A percentile compares a stretch with the other conserved stretches of the same genome.
Conservation (phyloP, 139 green algal genomes). For the Astrephomene gubernaculifera region DNA sequence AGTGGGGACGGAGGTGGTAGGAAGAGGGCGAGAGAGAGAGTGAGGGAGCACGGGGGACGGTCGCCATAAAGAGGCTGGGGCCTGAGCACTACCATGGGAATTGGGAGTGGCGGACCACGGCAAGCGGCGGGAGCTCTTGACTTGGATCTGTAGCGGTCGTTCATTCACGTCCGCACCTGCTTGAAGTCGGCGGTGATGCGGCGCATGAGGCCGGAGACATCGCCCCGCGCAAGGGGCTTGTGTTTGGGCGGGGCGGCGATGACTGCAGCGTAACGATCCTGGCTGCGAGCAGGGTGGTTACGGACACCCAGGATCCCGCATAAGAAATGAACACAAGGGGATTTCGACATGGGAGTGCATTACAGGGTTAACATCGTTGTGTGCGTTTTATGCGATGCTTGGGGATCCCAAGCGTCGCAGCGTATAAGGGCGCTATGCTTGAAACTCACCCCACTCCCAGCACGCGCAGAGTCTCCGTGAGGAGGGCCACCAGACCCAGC, state of each 20-base stretch:
- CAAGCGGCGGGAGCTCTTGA: too few species aligned
- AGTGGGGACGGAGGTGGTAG: background rate
- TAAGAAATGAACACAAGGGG: background rate
- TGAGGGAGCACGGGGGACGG: background rate
- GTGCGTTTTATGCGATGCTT: background rate
- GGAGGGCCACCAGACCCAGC: constrained; percentile 10
- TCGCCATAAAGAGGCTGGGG: too few species aligned
- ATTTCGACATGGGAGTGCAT: background rate
- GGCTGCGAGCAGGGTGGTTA: background rate
- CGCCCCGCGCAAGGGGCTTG: constrained; percentile 33
- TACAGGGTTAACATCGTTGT: background rate
- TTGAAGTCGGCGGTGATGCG: constrained; percentile 41
- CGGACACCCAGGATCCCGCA: background rate
- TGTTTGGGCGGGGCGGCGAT: background rate
- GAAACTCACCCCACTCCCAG: constrained; percentile 34
- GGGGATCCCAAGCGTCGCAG: too few species aligned
- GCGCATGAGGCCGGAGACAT: constrained; percentile 43
- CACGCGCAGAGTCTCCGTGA: constrained; percentile 35
- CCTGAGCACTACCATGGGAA: too few species aligned
- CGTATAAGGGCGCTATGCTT: background rate
- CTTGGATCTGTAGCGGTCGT: too few species aligned
- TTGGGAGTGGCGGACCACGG: too few species aligned
- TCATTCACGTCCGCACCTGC: constrained; percentile 19
- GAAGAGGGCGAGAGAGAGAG: background rate
- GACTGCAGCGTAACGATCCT: constrained; percentile 1